Percentiles rank a stretch among this genome's conserved stretches.
Conservation (phyloP, 2,329 filamentous ascomycete genomes). For the Chaetomium globosum region DNA sequence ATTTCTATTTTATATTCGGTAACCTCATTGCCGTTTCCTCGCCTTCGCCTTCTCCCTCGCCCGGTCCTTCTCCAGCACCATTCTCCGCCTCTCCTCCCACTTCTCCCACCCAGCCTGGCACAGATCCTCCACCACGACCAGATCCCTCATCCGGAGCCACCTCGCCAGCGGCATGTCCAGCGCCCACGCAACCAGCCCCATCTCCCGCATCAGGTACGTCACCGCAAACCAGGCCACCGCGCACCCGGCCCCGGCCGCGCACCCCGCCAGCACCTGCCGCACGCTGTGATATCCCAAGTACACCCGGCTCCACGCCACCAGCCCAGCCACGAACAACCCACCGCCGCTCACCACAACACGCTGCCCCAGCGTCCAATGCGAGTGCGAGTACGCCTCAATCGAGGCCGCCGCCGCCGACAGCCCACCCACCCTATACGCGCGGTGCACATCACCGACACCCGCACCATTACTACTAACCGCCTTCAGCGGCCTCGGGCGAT, state of each 20-base stretch:
- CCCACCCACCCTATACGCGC: slow-evolving; percentile 24
- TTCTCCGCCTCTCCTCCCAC: slow-evolving; percentile 65
- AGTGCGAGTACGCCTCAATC: slow-evolving; percentile 46
- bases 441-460: slow-evolving; percentile 2
- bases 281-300: slow-evolving; percentile 93
- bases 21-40: slow-evolving; percentile 10
- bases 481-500: slow-evolving; percentile 56
- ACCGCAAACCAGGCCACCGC: slow-evolving; percentile 78
- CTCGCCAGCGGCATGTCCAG: slow-evolving; percentile 67
- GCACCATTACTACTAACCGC: slow-evolving; percentile 2
- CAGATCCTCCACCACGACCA: slow-evolving; percentile 85
- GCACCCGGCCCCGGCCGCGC: slow-evolving; percentile 67
- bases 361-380: slow-evolving; percentile 63
- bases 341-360: slow-evolving; percentile 58
- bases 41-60: slow-evolving; percentile 14
- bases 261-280: slow-evolving; percentile 83
- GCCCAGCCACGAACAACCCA: slow-evolving; percentile 62
- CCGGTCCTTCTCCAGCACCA: slow-evolving; percentile 20
- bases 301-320: slow-evolving; percentile 79
- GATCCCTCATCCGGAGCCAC: slow-evolving; percentile 74
- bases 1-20: not conserved
- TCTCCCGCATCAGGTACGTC: slow-evolving; percentile 66
- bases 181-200: slow-evolving; percentile 71
- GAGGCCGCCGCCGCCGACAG: slow-evolving; percentile 19
- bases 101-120: slow-evolving; percentile 91